phyloP scores from a whole-genome alignment of 768 basidiomycete species.

The Amanita jacksonii region DNA sequence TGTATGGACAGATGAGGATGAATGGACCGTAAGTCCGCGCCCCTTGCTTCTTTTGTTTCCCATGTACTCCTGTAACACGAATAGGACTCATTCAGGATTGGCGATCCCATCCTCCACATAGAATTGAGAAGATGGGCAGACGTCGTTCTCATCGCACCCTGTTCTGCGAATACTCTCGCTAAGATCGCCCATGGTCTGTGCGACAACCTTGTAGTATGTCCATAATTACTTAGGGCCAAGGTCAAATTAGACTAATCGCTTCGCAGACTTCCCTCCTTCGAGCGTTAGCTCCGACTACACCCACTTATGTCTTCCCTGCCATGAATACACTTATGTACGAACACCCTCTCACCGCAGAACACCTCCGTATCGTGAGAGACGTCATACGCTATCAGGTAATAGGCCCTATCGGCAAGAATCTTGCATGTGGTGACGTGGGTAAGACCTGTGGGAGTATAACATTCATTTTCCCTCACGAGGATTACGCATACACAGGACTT shows the following conservation, averaged over 20 bases:
- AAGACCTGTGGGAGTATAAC: slow-evolving; percentile 16
- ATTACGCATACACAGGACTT: slow-evolving; percentile 38
- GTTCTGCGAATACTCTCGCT: slow-evolving; percentile 92
- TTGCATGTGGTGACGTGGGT: slow-evolving; percentile 94
- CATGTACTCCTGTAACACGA: background rate
- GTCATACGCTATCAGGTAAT: slow-evolving; percentile 72
- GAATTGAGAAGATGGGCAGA: slow-evolving; percentile 94
- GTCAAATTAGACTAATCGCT: background rate
- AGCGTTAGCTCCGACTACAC: slow-evolving; percentile 74
- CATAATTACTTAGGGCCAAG: background rate
- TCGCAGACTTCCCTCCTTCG: slow-evolving; percentile 72
- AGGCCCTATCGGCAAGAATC: slow-evolving; percentile 79
- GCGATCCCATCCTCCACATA: slow-evolving; percentile 93
- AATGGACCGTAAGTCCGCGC: slow-evolving; percentile 68
- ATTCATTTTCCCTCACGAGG: background rate
- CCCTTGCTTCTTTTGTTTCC: background rate
- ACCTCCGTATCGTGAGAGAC: slow-evolving; percentile 66
- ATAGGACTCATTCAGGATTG: slow-evolving; percentile 65
- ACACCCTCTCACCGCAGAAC: slow-evolving; percentile 83
- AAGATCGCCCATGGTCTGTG: slow-evolving; percentile 86
- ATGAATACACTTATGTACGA: slow-evolving; percentile 99
- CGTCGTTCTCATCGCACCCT: slow-evolving; percentile 89
- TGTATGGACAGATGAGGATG: slow-evolving; percentile 88
- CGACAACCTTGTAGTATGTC: slow-evolving; percentile 80
- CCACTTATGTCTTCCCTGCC: slow-evolving; percentile 88